phyloP scores from a whole-genome alignment of 768 basidiomycete genomes.

The Podaxis rugospora region DNA sequence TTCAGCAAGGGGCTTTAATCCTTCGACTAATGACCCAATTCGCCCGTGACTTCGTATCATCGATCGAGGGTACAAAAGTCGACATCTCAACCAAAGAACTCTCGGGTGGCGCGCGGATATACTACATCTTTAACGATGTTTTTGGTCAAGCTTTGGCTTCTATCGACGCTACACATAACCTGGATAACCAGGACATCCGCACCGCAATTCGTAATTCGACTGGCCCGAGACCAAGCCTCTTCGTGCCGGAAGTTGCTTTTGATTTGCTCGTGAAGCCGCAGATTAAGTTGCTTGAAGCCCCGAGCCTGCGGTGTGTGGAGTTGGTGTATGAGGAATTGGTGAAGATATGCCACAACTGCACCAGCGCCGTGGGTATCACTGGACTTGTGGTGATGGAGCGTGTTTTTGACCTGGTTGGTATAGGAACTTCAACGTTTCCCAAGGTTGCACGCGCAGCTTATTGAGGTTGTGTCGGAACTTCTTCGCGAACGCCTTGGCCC shows the following conservation, averaged over 20 bases:
- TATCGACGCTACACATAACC: slow-evolving; percentile 86
- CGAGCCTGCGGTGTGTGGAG: slow-evolving; percentile 93
- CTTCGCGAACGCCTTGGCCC: slow-evolving; percentile 93
- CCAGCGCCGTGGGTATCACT: slow-evolving; percentile 61
- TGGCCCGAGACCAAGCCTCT: slow-evolving; percentile 91
- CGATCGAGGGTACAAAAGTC: slow-evolving; percentile 94
- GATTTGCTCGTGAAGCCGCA: slow-evolving; percentile 97
- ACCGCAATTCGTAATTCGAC: slow-evolving; percentile 99
- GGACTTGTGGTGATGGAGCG: not conserved
- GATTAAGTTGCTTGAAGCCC: slow-evolving; percentile 92
- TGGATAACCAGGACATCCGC: slow-evolving; percentile 92
- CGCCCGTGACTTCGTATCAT: slow-evolving; percentile 93
- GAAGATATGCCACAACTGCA: slow-evolving; percentile 99
- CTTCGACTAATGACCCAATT: slow-evolving; percentile 98
- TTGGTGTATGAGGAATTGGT: slow-evolving; percentile 98
- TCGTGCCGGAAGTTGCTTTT: slow-evolving; percentile 96
- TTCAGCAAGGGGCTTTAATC: slow-evolving; percentile 80
- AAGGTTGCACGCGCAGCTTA: slow-evolving; percentile 83
- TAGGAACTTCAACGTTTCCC: slow-evolving; percentile 98
- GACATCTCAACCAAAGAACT: slow-evolving; percentile 98
- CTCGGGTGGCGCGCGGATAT: slow-evolving; percentile 95
- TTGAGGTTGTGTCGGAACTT: slow-evolving; percentile 96
- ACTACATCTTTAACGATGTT: slow-evolving; percentile 99
- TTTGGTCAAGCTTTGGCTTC: slow-evolving; percentile 89
- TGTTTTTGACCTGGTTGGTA: not conserved